Base-by-base conservation (phyloP, 108 stramenopile species). In the Pseudonitzschia multiseries region DNA sequence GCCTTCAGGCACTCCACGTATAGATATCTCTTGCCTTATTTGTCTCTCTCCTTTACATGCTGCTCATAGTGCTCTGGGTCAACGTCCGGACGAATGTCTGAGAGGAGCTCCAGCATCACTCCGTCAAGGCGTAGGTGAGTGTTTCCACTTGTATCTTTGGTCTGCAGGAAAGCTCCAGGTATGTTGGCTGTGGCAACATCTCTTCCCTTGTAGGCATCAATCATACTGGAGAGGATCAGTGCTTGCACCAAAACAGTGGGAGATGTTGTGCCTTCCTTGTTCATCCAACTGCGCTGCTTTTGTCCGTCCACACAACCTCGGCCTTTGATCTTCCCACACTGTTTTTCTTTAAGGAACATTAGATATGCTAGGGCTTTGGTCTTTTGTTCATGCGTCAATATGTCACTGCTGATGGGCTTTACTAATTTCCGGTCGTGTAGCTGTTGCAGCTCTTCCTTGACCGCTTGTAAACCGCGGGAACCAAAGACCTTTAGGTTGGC, bases 391-490 rank as follows among this genome's bases (percentile, higher is more conserved):
- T 61, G 8, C 4, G 76, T 75, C 57, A 87, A 28, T 33, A 53
- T 28, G 0, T 61, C 27, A 0, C 36, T 21, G 1, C 80, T 15
- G 0, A 80, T 28, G 28, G 81, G 83, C 18, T 56, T 21, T 14
- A 79, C 81, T 10, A 75, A 63, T 1, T 62, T 50, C 17, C 76
- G 44, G 36, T 73, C 81, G 41, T 83, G 72, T 0, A 85, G 40
- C 71, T 87, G 82, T 10, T 79, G 52, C 28, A 88, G 51, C 56
- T 88, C 87, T n/a, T 76, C 77, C 6, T 33, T 15, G 0, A 77
- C 33, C 14, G 80, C 82, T 0, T 69, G 63, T 28, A 63, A 65
- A 43, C 74, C 84, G 21, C 26, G 54, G 21, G 70, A 64, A 1
- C 74, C 77, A 60, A 81, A 81, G 33, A 50, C 56, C 53, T 75